These are phyloP conservation scores for Dimocarpus longan DNA, from an alignment of 345 rosid species.

Conservation along the genomic window DNA sequence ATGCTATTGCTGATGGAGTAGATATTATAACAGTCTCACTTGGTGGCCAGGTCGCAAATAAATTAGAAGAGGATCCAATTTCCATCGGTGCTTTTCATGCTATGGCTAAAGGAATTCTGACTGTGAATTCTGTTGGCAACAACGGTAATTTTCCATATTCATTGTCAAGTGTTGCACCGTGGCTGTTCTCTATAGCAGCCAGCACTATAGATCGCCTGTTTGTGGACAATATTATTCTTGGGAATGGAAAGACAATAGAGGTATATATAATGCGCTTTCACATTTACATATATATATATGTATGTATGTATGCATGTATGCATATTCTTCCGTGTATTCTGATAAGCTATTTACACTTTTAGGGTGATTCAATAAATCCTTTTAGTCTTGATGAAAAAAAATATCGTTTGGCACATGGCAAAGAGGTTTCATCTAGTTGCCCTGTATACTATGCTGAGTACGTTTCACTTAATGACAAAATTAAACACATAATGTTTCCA, in stretches of 20 bases:
- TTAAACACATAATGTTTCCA: neutral
- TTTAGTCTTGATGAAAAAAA: constrained; percentile 31
- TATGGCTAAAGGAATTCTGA: constrained; percentile 48
- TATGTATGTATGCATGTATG: no score
- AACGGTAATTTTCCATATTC: neutral
- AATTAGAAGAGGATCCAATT: constrained; percentile 12
- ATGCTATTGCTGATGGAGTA: constrained; percentile 67
- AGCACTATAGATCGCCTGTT: constrained; percentile 47
- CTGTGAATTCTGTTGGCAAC: constrained; percentile 45
- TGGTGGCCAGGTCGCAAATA: fast-evolving
- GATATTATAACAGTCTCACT: constrained; percentile 44
- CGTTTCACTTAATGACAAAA: constrained; percentile 7
- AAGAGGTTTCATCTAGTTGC: constrained; percentile 18
- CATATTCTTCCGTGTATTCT: neutral
- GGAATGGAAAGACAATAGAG: constrained; percentile 31
- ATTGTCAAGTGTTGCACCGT: constrained; percentile 34
- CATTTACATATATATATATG: neutral
- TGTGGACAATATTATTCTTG: constrained; percentile 41
- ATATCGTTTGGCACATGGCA: constrained; percentile 36
- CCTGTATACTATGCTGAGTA: neutral
- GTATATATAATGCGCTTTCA: constrained; percentile 29
- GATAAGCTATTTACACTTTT: neutral
- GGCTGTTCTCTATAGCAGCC: constrained; percentile 53
- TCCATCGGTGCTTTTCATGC: constrained; percentile 61
- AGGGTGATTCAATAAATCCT: constrained; percentile 45